A percentile compares a stretch with the other conserved stretches of the same genome.
These are phyloP conservation scores for Patellifolia procumbens DNA, from an alignment of 179 eudicot species.

Conservation along the genomic window DNA sequence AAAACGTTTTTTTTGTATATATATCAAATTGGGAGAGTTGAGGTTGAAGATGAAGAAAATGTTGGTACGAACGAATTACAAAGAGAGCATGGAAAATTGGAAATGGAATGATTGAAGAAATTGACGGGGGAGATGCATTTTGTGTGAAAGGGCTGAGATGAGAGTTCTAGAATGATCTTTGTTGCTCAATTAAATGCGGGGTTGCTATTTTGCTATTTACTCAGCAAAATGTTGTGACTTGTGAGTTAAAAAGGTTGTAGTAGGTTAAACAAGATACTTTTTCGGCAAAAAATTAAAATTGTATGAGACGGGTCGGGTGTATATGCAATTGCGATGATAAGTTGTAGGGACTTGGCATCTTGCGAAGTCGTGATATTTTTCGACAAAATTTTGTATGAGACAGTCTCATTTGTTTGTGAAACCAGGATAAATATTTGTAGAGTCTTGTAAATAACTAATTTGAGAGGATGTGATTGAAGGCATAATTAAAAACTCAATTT, in stretches of 20 bases:
- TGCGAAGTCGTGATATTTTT: too few relatives aligned
- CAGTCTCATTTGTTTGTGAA: too few relatives aligned
- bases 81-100: too few relatives aligned
- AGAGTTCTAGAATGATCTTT: conserved; percentile 23
- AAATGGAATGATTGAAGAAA: background rate
- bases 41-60: background rate
- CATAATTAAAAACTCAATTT: too few relatives aligned
- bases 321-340: too few relatives aligned
- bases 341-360: too few relatives aligned
- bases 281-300: background rate
- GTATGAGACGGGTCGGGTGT: too few relatives aligned
- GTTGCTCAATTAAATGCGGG: conserved; percentile 12
- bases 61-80: background rate
- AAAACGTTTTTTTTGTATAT: background rate
- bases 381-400: too few relatives aligned
- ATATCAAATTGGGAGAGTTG: background rate
- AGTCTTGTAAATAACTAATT: too few relatives aligned
- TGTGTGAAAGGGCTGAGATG: background rate
- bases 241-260: background rate
- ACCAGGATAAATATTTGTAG: too few relatives aligned
- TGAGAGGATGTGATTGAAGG: too few relatives aligned
- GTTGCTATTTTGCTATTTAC: conserved; percentile 23
- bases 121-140: background rate
- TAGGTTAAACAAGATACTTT: background rate
- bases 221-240: conserved; percentile 10